Evolutionary conservation across 148 eudicot genomes (phyloP), one percentile per base, ranked within the genome.

Genomic region (Nepenthes mirabilis): DNA sequence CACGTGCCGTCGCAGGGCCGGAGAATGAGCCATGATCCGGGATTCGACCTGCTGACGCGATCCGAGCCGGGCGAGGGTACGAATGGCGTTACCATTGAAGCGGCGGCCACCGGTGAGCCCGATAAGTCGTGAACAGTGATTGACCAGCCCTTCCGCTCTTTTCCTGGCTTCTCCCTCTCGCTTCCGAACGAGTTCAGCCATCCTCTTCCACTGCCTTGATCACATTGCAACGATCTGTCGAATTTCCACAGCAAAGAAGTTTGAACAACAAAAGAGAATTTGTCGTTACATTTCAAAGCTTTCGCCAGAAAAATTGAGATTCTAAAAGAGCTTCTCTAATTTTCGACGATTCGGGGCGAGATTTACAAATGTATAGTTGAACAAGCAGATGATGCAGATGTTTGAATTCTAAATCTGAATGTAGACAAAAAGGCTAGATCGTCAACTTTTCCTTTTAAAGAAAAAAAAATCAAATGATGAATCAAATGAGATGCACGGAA

Each of bases 111-210:
- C 0, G 96, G 96, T 9, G 96, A 88, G 10, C 96, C 96, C 40
- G 91, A 85, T 36, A 90, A 71, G 63, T 90, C 94, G 70, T 90
- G 97, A 59, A 90, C 75, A 0, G 97, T 90, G 65, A 90, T 48
- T 36, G 97, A 90, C 97, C 97, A 90, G n/a, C 97, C 97, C 66
- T 90, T 90, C 33, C 97, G 61, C 64, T 90, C 97, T 57, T 90
- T 90, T 2, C 75, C 80, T 10, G 85, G 72, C 11, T 74, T 63
- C 64, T 83, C 95, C 10, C 84, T 71, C 40, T 82, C 88, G 50
- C 84, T 82, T n/a, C 86, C 85, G 58, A 84, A 84, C 3, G 95
- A 70, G 35, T 79, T 74, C 6, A 88, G 65, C 88, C 95, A 88
- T 57, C 82, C 75, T 52, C 73, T 75, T 36, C 79, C 68, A 40